phyloP scores from a whole-genome alignment of 2,329 filamentous ascomycete species.

The Cadophora luteo-olivacea region DNA sequence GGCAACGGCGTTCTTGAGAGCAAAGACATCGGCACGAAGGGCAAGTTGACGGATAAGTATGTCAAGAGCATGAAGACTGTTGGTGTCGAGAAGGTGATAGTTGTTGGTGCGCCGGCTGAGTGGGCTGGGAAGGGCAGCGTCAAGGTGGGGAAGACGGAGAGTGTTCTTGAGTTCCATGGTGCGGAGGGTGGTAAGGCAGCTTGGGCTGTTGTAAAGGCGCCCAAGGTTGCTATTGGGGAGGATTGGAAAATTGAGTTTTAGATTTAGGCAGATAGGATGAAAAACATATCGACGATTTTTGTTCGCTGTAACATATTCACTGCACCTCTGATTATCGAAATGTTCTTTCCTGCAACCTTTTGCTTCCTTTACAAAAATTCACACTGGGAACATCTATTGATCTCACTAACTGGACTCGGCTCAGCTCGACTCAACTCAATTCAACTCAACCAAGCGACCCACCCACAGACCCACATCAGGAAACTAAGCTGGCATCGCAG shows the following conservation, averaged over 20 bases:
- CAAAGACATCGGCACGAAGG: constrained; percentile 64
- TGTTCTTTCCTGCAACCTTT: too few species aligned
- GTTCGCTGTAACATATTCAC: too few species aligned
- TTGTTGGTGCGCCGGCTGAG: constrained; percentile 77
- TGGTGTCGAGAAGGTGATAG: constrained; percentile 79
- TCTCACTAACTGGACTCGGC: too few species aligned
- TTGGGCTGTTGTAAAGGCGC: constrained; percentile 69
- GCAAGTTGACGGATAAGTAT: constrained; percentile 73
- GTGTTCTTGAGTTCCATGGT: constrained; percentile 65
- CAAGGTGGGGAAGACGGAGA: constrained; percentile 60
- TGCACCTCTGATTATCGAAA: too few species aligned
- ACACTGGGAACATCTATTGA: too few species aligned
- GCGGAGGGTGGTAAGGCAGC: constrained; percentile 60
- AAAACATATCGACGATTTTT: too few species aligned
- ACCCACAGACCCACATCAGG: too few species aligned
- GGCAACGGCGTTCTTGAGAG: constrained; percentile 66
- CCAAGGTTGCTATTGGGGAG: constrained; percentile 64
- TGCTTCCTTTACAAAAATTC: too few species aligned
- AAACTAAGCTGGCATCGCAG: too few species aligned
- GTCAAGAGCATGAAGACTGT: constrained; percentile 81
- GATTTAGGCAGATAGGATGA: background rate
- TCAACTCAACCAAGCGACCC: too few species aligned
- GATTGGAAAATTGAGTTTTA: constrained; percentile 60
- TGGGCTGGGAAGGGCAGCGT: constrained; percentile 73
- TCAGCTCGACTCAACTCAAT: too few species aligned